phyloP scores from a whole-genome alignment of 495 filamentous ascomycete species.

The Ramalina intermedia region DNA sequence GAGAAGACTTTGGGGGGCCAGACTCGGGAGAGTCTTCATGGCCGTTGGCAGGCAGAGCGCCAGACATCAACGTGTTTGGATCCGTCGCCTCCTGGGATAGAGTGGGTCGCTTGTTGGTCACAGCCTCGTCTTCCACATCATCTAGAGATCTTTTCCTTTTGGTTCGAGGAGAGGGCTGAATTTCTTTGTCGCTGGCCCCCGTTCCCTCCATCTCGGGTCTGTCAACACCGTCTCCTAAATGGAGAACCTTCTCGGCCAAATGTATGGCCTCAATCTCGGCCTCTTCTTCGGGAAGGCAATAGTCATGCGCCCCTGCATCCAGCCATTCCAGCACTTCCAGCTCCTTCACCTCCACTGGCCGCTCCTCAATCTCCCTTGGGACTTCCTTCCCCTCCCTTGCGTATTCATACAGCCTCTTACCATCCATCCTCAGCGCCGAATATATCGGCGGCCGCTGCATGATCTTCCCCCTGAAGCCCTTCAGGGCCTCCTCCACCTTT shows the following conservation, averaged over 20 bases:
- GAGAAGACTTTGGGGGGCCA: conserved; percentile 21
- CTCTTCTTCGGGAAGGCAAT: conserved; percentile 58
- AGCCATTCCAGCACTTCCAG: conserved; percentile 79
- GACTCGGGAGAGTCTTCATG: conserved; percentile 16
- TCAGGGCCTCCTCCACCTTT: conserved; percentile 61
- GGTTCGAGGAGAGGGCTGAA: conserved; percentile 9
- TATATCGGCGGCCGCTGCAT: conserved; percentile 87
- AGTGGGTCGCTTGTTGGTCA: conserved; percentile 3
- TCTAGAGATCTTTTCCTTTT: conserved; percentile 18
- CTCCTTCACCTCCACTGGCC: conserved; percentile 60
- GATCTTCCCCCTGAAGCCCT: conserved; percentile 66
- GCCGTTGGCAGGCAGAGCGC: conserved; percentile 22
- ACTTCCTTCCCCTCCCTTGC: conserved; percentile 75
- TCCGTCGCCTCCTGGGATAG: conserved; percentile 3
- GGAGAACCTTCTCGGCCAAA: conserved; percentile 54
- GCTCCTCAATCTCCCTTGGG: conserved; percentile 65
- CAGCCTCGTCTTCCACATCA: conserved; percentile 21
- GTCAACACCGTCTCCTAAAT: conserved; percentile 21
- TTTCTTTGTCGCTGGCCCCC: conserved; percentile 5
- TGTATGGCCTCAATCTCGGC: conserved; percentile 55
- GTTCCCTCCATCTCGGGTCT: conserved; percentile 11
- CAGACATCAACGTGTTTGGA: conserved; percentile 29
- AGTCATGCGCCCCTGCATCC: conserved; percentile 64
- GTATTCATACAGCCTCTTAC: conserved; percentile 91
- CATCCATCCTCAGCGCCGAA: conserved; percentile 80